A percentile compares a stretch with the other conserved stretches of the same genome.
Evolutionary conservation across 2,329 filamentous ascomycete species (phyloP).

Genomic region (Penicillium italicum): DNA sequence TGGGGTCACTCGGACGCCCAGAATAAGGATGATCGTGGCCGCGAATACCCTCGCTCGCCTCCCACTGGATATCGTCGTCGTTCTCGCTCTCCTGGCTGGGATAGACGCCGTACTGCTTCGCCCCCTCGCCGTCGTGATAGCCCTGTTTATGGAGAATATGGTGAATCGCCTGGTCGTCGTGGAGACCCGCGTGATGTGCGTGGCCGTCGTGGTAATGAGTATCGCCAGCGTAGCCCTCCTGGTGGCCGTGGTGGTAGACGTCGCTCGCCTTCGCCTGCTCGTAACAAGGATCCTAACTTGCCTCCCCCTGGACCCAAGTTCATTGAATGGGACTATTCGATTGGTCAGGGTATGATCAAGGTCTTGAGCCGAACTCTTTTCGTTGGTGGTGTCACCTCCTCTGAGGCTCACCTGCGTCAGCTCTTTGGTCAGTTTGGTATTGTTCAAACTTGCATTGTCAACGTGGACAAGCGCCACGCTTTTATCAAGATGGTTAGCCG

Average conservation of each 20-base stretch:
- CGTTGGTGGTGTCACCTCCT: conserved; percentile 86
- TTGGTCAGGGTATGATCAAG: conserved; percentile 78
- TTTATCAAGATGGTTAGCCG: conserved; percentile 98
- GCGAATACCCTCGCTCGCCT: conserved; percentile 61
- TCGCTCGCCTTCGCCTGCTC: conserved; percentile 58
- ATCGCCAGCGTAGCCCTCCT: conserved; percentile 82
- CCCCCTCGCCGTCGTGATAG: conserved; percentile 62
- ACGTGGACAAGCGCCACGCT: conserved; percentile 94
- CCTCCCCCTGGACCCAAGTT: conserved; percentile 62
- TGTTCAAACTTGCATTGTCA: conserved; percentile 97
- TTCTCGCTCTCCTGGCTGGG: conserved; percentile 74
- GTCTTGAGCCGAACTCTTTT: conserved; percentile 94
- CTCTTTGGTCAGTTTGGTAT: conserved; percentile 79
- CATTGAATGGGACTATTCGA: conserved; percentile 71
- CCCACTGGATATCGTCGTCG: conserved; percentile 61
- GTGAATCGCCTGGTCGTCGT: conserved; percentile 61
- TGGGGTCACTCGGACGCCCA: conserved; percentile 40
- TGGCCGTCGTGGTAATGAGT: conserved; percentile 58
- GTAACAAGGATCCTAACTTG: conserved; percentile 38
- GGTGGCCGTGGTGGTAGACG: conserved; percentile 54
- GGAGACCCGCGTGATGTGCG: conserved; percentile 55
- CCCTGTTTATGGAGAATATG: conserved; percentile 69
- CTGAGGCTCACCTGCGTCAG: conserved; percentile 74
- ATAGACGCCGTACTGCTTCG: conserved; percentile 65
- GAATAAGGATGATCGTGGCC: conserved; percentile 57